Evolutionary conservation across 2,329 filamentous ascomycete species (phyloP).

Genomic region (Fusarium buharicum): DNA sequence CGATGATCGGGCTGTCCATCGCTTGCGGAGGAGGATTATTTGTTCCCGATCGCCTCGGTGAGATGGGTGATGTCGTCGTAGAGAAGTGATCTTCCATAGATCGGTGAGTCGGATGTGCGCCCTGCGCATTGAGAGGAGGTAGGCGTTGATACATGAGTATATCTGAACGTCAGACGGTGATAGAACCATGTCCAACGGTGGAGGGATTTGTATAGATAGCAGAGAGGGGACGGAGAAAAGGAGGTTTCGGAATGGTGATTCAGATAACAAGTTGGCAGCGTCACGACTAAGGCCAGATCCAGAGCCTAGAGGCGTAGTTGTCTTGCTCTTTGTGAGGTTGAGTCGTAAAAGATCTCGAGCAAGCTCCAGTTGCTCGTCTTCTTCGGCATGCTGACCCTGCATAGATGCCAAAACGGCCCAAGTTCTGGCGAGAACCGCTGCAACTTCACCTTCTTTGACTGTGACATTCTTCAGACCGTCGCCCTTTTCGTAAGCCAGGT

Average conservation of each 20-base stretch:
- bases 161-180: constrained; percentile 77
- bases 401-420: constrained; percentile 84
- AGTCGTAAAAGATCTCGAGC: constrained; percentile 82
- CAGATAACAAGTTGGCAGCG: constrained; percentile 52
- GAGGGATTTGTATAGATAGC: constrained; percentile 77
- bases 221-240: constrained; percentile 78
- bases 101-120: constrained; percentile 86
- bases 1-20: constrained; percentile 70
- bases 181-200: constrained; percentile 89
- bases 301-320: constrained; percentile 52
- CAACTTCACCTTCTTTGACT: constrained; percentile 88
- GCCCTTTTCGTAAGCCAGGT: constrained; percentile 66
- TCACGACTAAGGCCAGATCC: constrained; percentile 50
- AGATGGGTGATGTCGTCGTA: constrained; percentile 80
- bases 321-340: constrained; percentile 64
- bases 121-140: constrained; percentile 84
- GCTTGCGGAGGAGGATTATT: constrained; percentile 69
- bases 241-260: constrained; percentile 78
- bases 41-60: constrained; percentile 70
- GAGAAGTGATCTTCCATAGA: constrained; percentile 84
- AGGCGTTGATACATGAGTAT: constrained; percentile 88
- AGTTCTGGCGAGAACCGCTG: constrained; percentile 77
- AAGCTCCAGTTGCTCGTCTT: constrained; percentile 84
- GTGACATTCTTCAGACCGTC: constrained; percentile 60
- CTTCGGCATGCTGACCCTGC: constrained; percentile 74